Base-by-base conservation (phyloP, 495 filamentous ascomycete species). In the Penicillium cinerascens region DNA sequence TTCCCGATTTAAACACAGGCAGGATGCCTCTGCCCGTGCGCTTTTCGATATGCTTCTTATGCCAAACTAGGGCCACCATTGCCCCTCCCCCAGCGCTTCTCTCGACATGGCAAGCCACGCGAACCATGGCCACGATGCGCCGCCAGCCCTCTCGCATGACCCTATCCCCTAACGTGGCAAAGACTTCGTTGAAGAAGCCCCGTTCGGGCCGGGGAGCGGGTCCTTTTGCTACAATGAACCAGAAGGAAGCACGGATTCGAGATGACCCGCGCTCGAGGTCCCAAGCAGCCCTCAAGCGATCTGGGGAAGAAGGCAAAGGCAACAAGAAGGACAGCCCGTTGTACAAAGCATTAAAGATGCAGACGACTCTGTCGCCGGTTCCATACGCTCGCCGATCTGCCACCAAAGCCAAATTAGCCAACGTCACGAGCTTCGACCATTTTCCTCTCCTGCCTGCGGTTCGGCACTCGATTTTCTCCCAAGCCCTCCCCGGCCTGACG, bases 331-430 rank as follows among this genome's bases (percentile, higher is more conserved):
- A 78, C 3, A 77, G 65, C 53, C 76, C 78, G 9, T 58, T 78
- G 17, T 89, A 83, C 67, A 91, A 95, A 66, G 92, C 93, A 7
- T 75, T 98, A 69, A 97, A 93, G 72, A 98, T 98, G 93, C 91
- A 93, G 66, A 84, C 85, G 40, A 75, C 87, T 0, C 70, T 98
- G 48, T 70, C 84, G 8, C 78, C 83, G 6, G 74, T 97, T 20
- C 77, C 88, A 1, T 96, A 96, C 63, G 79, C 81, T 18, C 77
- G 84, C 48, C 78, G 92, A 42, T 70, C 75, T 4, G 75, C 75
- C 13, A 78, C 91, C 59, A 96, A 92, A 71, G 74, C 76, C 35
- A 74, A 73, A 51, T 85, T 97, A 47, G 68, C 78, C 54, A 75
- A 84, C 27, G 67, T 89, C 21, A 85, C 87, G 29, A 84, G 80